A percentile compares a stretch with the other conserved stretches of the same genome.
phyloP scores from a whole-genome alignment of 83 land plant genomes.

The Isoetes engelmannii region DNA sequence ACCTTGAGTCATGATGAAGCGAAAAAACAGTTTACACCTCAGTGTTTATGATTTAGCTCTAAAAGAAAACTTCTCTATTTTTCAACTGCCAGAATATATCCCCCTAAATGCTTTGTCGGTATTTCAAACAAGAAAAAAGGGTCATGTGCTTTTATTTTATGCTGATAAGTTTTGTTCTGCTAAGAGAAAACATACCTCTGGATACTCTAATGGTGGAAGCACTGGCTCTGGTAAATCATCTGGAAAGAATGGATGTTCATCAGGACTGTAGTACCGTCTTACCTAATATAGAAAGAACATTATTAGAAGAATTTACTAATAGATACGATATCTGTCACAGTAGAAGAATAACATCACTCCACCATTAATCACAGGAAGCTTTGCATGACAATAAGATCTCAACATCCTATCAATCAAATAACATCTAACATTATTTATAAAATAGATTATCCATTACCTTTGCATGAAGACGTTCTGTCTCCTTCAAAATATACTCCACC shows the following conservation, averaged over 20 bases:
- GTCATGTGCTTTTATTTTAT: too few relatives aligned
- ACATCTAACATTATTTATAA: neutral
- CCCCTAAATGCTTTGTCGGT: too few relatives aligned
- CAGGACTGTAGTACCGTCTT: conserved; percentile 82
- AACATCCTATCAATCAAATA: neutral
- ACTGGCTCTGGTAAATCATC: conserved; percentile 62
- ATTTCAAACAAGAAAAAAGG: too few relatives aligned
- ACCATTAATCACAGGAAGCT: too few relatives aligned
- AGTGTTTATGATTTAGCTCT: too few relatives aligned
- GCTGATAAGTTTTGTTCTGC: too few relatives aligned
- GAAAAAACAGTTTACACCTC: too few relatives aligned
- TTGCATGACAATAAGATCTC: neutral
- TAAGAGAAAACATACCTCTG: conserved; percentile 56
- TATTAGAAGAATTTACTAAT: neutral
- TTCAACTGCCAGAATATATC: too few relatives aligned
- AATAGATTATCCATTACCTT: conserved; percentile 33
- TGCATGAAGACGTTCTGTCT: conserved; percentile 83
- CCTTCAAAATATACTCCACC: conserved; percentile 68
- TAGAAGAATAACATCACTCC: neutral
- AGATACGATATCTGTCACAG: neutral
- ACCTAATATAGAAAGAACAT: conserved; percentile 32
- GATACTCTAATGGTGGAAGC: conserved; percentile 69
- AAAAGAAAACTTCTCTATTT: too few relatives aligned
- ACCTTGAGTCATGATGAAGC: too few relatives aligned
- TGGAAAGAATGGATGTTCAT: conserved; percentile 93